Evolutionary conservation across 2,329 filamentous ascomycete genomes (phyloP).

Genomic region (Alternaria sp.): DNA sequence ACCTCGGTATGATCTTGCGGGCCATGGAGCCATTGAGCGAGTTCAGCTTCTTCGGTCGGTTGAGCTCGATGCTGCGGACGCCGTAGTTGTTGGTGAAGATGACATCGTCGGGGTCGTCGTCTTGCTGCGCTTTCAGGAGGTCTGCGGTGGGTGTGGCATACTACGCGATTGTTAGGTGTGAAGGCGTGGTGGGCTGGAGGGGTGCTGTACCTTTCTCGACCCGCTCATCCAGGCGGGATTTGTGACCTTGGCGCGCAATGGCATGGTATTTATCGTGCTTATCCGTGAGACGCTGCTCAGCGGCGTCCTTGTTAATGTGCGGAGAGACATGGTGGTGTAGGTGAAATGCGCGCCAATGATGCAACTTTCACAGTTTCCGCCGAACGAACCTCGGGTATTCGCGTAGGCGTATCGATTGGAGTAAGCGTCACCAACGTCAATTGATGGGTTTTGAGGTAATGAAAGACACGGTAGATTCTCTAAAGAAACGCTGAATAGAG

Average conservation of each 20-base stretch:
- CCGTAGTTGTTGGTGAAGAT: constrained; percentile 89
- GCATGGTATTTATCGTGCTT: constrained; percentile 63
- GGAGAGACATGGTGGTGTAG: constrained; percentile 53
- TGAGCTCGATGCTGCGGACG: constrained; percentile 89
- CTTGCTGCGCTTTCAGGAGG: constrained; percentile 62
- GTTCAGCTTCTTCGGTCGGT: constrained; percentile 90
- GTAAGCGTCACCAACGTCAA: background rate
- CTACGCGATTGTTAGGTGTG: constrained; percentile 30
- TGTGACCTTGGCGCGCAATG: constrained; percentile 77
- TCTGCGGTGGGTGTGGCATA: constrained; percentile 45
- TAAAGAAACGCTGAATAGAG: background rate
- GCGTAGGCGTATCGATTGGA: constrained; percentile 1
- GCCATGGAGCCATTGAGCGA: constrained; percentile 94
- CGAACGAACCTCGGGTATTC: constrained; percentile 49
- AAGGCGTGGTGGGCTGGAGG: background rate
- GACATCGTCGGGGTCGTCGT: constrained; percentile 86
- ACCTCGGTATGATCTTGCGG: constrained; percentile 86
- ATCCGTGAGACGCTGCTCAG: constrained; percentile 48
- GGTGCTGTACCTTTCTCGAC: constrained; percentile 57
- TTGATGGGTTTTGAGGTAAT: background rate
- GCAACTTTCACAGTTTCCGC: constrained; percentile 38
- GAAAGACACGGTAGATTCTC: background rate
- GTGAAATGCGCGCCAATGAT: constrained; percentile 25
- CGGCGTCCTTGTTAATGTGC: constrained; percentile 49
- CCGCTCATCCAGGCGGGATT: constrained; percentile 62